Percentiles rank a stretch among this genome's conserved stretches.
Evolutionary conservation across 1,284 basidiomycete species (phyloP).

Genomic region (Moesziomyces aphidis): DNA sequence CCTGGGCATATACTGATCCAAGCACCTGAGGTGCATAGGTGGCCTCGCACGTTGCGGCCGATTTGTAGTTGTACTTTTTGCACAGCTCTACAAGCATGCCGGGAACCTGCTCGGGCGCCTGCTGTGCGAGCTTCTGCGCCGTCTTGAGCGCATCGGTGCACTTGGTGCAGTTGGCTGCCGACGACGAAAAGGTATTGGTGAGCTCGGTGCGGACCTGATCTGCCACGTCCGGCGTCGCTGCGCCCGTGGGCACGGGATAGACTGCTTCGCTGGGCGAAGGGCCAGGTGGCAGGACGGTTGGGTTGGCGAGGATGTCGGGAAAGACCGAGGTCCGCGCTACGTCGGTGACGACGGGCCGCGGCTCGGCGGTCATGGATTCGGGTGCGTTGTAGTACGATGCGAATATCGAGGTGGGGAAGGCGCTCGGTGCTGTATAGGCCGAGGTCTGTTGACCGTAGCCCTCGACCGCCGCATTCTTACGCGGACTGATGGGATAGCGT

Average conservation of each 20-base stretch:
- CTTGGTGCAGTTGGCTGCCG: conserved; percentile 72
- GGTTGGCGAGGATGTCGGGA: conserved; percentile 74
- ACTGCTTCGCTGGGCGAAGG: conserved; percentile 66
- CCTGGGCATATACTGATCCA: conserved; percentile 57
- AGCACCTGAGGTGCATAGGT: conserved; percentile 42
- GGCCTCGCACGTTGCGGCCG: conserved; percentile 69
- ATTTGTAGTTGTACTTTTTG: conserved; percentile 73
- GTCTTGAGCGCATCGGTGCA: conserved; percentile 76
- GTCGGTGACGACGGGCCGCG: conserved; percentile 57
- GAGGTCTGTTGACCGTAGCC: conserved; percentile 24
- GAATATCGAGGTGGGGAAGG: conserved; percentile 66
- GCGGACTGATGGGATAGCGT: conserved; percentile 4
- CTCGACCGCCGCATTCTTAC: conserved; percentile 5
- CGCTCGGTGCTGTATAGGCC: conserved; percentile 58
- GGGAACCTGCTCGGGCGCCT: conserved; percentile 76
- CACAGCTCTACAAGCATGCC: conserved; percentile 75
- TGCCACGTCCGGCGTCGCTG: conserved; percentile 66
- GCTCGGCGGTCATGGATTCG: conserved; percentile 47
- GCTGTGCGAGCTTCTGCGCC: conserved; percentile 76
- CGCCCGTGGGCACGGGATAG: conserved; percentile 58
- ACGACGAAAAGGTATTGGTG: conserved; percentile 38
- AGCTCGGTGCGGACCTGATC: conserved; percentile 71
- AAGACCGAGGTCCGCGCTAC: conserved; percentile 47
- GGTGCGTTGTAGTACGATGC: conserved; percentile 51
- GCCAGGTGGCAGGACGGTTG: conserved; percentile 75